Percentiles rank a stretch among this genome's conserved stretches.
Evolutionary conservation across 1,284 basidiomycete species (phyloP).

Genomic region (Coniferiporia sulphurascens): DNA sequence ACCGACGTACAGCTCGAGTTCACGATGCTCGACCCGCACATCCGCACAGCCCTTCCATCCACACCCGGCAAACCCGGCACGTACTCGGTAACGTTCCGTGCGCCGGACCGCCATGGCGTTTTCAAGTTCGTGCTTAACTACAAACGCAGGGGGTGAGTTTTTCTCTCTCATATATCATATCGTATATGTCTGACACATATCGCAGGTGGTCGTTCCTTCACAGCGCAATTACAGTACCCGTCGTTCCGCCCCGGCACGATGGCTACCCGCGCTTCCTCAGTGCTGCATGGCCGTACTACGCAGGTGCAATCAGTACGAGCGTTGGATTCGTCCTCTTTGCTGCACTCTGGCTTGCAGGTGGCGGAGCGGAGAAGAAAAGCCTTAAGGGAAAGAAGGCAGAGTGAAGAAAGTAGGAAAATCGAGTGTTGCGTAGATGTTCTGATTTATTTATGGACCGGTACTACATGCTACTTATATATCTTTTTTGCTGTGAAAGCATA

Average conservation of each 20-base stretch:
- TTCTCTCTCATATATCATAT: not conserved
- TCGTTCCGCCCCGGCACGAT: conserved; percentile 93
- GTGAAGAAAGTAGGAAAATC: conserved; percentile 24
- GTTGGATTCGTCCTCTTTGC: conserved; percentile 81
- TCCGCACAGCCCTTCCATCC: conserved; percentile 69
- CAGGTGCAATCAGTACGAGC: conserved; percentile 83
- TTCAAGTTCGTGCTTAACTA: conserved; percentile 94
- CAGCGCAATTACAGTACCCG: conserved; percentile 73
- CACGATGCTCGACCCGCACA: conserved; percentile 95
- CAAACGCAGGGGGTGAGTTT: conserved; percentile 76
- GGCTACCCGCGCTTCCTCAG: conserved; percentile 91
- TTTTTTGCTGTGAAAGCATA: no score
- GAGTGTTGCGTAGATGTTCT: not conserved
- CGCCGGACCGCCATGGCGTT: conserved; percentile 94
- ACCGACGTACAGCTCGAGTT: conserved; percentile 90
- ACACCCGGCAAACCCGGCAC: conserved; percentile 51
- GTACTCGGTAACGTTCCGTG: conserved; percentile 78
- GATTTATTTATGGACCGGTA: no score
- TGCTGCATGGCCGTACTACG: conserved; percentile 94
- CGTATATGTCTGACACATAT: no score
- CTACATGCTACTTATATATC: no score
- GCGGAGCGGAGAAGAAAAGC: conserved; percentile 46
- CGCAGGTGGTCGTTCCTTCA: conserved; percentile 67
- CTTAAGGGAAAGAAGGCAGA: conserved; percentile 47
- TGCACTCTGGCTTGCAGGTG: conserved; percentile 79